phyloP scores from a whole-genome alignment of 768 basidiomycete genomes.

The Leccinum rimulosum region DNA sequence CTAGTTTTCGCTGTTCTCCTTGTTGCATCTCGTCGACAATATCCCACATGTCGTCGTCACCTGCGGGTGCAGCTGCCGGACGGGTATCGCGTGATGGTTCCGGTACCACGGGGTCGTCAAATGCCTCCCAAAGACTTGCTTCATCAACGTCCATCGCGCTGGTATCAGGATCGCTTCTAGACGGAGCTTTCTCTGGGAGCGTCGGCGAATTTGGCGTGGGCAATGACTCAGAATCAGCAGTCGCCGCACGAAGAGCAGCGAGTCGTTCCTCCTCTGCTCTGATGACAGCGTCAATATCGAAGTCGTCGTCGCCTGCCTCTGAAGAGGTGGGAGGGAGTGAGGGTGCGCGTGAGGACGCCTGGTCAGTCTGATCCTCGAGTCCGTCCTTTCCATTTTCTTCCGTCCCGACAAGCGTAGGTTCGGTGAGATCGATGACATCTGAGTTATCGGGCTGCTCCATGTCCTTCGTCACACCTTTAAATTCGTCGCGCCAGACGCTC shows the following conservation, averaged over 20 bases:
- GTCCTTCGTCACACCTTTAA: conserved; percentile 42
- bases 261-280: conserved; percentile 41
- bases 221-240: conserved; percentile 1
- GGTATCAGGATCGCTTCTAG: conserved; percentile 7
- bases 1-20: conserved; percentile 8
- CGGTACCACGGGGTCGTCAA: conserved; percentile 9
- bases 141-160: conserved; percentile 36
- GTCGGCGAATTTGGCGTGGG: neutral
- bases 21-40: conserved; percentile 56
- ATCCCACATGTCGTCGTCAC: conserved; percentile 49
- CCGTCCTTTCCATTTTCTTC: conserved; percentile 21
- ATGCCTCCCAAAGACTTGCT: conserved; percentile 36
- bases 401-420: conserved; percentile 25
- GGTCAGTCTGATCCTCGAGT: conserved; percentile 20
- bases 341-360: conserved; percentile 39
- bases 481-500: conserved; percentile 78
- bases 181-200: conserved; percentile 6
- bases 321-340: conserved; percentile 41
- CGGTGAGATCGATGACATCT: conserved; percentile 33
- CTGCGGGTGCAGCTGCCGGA: conserved; percentile 4
- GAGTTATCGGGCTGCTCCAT: conserved; percentile 18
- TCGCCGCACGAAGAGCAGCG: conserved; percentile 21
- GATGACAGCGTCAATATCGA: conserved; percentile 53
- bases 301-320: conserved; percentile 43
- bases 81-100: conserved; percentile 6